Conservation (phyloP, 805 yeast genomes). For the Wickerhamomyces alni region DNA sequence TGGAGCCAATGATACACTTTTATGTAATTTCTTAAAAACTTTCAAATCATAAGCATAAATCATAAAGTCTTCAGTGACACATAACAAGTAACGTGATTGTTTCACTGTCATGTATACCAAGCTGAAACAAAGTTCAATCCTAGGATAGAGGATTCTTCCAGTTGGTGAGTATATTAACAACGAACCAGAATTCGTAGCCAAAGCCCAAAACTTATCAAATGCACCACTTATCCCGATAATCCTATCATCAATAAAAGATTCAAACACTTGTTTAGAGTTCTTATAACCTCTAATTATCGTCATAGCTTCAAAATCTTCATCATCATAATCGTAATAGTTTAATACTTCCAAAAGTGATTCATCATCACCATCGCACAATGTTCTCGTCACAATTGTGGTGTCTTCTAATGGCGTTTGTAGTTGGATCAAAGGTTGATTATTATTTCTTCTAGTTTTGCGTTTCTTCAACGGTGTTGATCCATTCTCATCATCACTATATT, state of each 20-base stretch:
- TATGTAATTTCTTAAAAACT: conserved; percentile 27
- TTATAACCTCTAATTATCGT: conserved; percentile 32
- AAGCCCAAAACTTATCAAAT: conserved; percentile 39
- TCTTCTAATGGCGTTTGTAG: conserved; percentile 11
- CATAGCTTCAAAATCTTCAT: conserved; percentile 29
- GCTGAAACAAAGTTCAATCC: conserved; percentile 46
- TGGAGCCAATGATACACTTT: conserved; percentile 47
- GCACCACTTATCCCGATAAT: conserved; percentile 34
- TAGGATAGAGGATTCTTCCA: conserved; percentile 42
- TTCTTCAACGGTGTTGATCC: conserved; percentile 25
- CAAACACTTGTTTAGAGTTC: conserved; percentile 30
- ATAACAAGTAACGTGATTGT: conserved; percentile 28
- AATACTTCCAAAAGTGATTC: conserved; percentile 26
- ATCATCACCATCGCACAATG: conserved; percentile 17
- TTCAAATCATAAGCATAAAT: conserved; percentile 46
- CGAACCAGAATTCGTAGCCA: conserved; percentile 55
- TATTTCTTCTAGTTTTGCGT: conserved; percentile 28
- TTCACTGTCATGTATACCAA: conserved; percentile 33
- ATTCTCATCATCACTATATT: conserved; percentile 42
- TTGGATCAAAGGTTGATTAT: conserved; percentile 19
- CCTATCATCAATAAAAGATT: conserved; percentile 35
- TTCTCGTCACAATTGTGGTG: conserved; percentile 11
- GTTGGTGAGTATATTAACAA: conserved; percentile 38
- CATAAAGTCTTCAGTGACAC: conserved; percentile 45
- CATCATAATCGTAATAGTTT: conserved; percentile 25